Conservation (phyloP, 805 yeast genomes). For the Saccharomyces paradoxus region DNA sequence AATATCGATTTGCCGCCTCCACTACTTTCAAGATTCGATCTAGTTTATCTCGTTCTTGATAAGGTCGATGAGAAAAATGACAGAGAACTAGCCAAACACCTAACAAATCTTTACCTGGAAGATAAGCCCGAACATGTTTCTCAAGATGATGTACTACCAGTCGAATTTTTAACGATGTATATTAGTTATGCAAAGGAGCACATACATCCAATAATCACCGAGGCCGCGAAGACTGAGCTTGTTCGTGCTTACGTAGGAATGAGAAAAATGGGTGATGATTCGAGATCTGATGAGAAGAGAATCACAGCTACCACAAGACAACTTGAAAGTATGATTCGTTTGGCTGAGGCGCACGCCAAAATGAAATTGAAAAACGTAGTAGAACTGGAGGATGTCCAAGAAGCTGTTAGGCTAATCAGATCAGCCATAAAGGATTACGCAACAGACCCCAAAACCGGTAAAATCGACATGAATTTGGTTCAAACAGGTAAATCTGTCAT, state of each 20-base stretch:
- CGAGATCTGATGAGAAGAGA: constrained; percentile 75
- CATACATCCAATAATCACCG: constrained; percentile 69
- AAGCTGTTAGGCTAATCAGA: constrained; percentile 86
- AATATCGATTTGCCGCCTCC: constrained; percentile 97
- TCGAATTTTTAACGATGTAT: constrained; percentile 79
- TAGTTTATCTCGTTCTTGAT: constrained; percentile 86
- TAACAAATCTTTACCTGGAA: constrained; percentile 85
- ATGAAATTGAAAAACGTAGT: constrained; percentile 75
- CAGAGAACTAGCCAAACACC: constrained; percentile 79
- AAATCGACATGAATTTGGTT: constrained; percentile 93
- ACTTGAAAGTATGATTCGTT: constrained; percentile 88
- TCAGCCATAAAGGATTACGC: constrained; percentile 97
- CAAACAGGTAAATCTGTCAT: constrained; percentile 92
- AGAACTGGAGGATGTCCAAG: constrained; percentile 73
- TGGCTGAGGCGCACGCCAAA: constrained; percentile 95
- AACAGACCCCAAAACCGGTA: constrained; percentile 93
- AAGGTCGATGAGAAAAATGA: constrained; percentile 83
- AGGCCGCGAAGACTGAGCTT: constrained; percentile 72
- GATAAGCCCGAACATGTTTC: constrained; percentile 74
- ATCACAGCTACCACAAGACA: constrained; percentile 98
- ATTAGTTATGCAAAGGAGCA: constrained; percentile 92
- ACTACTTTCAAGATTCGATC: constrained; percentile 84
- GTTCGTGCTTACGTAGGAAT: constrained; percentile 85
- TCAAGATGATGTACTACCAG: constrained; percentile 61
- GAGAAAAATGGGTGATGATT: constrained; percentile 91